Base-by-base conservation (phyloP, 1,284 basidiomycete genomes). In the Waitea zeae region DNA sequence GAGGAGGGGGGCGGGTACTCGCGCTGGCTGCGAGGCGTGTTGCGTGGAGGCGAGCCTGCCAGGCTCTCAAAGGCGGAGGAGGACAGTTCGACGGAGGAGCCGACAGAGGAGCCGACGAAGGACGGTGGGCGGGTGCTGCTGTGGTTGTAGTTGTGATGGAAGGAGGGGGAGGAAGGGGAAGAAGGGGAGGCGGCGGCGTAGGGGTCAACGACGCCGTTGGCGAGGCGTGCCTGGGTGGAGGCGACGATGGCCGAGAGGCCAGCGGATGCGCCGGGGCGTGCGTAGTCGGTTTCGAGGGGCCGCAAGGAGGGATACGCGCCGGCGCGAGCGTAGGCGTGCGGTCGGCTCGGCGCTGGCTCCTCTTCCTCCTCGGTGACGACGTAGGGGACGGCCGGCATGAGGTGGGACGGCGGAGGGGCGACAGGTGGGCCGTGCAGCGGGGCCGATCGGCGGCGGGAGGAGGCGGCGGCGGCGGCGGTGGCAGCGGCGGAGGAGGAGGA, bases 371-470 rank as follows among this genome's bases (percentile, higher is more conserved):
- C 7, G 24, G 7, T 36, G 45, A 44, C 42, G 49, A 34, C 43
- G 44, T 35, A 39, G 53, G 42, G 38, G 44, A 38, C n/a, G 24
- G 39, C 44, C 31, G 45, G 44, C 30, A 42, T 64, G 64, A 42
- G 78, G 30, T 78, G 46, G 45, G 57, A 70, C 30, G 77, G 77
- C 36, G 77, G 79, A 42, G 69, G 64, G 46, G 58, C 69, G n/a
- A 78, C 78, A 22, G 78, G 77, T n/a, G 78, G 77, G 2, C 56
- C 71, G 24, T 71, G 64, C 11, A 77, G 75, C 33, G 70, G 65
- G 20, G 59, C 57, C 45, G n/a, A n/a, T 67, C 61, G n/a, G 67
- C 65, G 33, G 66, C 70, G 33, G 70, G 17, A 76, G 79, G 44
- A 77, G 73, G 40, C 79, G 69, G 36, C 75, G 66, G 39, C 64